These are phyloP conservation scores for Moesziomyces parantarcticus DNA, from an alignment of 1,284 basidiomycete species.

Conservation along the genomic window DNA sequence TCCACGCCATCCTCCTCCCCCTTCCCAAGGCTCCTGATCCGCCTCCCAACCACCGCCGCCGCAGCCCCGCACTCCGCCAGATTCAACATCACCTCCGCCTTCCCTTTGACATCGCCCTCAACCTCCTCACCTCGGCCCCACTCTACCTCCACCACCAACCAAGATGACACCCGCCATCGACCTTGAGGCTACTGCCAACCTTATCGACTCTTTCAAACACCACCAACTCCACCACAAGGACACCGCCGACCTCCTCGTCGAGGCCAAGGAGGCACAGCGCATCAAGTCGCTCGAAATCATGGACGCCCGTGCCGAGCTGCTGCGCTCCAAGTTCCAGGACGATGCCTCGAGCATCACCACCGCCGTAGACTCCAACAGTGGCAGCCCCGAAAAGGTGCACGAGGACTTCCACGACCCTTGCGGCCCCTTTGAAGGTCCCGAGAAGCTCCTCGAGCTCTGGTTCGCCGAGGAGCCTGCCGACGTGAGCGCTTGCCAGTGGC, in stretches of 20 bases:
- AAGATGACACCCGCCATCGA: conserved; percentile 53
- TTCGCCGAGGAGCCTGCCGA: conserved; percentile 76
- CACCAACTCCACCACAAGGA: conserved; percentile 38
- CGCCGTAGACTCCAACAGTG: conserved; percentile 41
- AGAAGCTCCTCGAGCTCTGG: conserved; percentile 98
- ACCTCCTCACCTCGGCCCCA: conserved; percentile 47
- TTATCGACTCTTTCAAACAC: conserved; percentile 33
- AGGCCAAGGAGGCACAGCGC: conserved; percentile 46
- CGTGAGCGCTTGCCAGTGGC: conserved; percentile 40
- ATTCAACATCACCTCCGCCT: conserved; percentile 31
- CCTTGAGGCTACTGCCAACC: conserved; percentile 45
- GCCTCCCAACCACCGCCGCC: conserved; percentile 15
- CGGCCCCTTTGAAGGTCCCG: conserved; percentile 73
- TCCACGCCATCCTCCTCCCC: conserved; percentile 40
- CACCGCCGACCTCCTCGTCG: conserved; percentile 45
- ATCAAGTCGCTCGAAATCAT: conserved; percentile 48
- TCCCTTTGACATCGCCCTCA: conserved; percentile 21
- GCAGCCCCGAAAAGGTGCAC: conserved; percentile 27
- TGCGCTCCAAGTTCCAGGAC: conserved; percentile 33
- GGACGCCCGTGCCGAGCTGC: conserved; percentile 40
- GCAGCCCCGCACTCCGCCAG: conserved; percentile 2
- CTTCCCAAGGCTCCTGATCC: conserved; percentile 53
- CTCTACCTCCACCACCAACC: conserved; percentile 52
- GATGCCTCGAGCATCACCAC: conserved; percentile 37
- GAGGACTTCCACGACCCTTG: conserved; percentile 49